Conservation (phyloP, 768 basidiomycete species). For the Gymnopilus junonius region DNA sequence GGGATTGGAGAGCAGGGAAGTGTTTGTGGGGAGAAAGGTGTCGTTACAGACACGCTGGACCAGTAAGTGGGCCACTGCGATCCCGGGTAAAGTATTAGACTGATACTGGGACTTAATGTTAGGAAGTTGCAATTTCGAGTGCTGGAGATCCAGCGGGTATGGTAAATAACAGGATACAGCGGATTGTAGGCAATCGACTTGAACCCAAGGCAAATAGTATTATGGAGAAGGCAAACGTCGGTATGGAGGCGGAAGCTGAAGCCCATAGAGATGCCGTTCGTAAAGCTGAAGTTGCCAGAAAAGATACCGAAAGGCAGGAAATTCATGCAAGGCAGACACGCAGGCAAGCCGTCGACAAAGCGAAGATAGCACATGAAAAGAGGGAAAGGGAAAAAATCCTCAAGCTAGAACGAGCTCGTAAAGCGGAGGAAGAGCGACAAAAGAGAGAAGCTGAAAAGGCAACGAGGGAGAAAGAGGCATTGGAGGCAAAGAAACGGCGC, state of each 20-base stretch:
- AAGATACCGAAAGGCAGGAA: background rate
- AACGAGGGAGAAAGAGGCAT: background rate
- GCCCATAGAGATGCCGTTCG: background rate
- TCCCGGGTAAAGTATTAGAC: background rate
- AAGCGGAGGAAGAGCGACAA: constrained; percentile 11
- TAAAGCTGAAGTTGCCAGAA: background rate
- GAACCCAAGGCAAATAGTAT: background rate
- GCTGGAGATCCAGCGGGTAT: background rate
- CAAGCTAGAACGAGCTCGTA: constrained; percentile 19
- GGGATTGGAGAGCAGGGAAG: constrained; percentile 37
- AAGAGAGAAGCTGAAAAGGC: constrained; percentile 6
- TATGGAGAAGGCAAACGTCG: background rate
- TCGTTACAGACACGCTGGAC: constrained; percentile 34
- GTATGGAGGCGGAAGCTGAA: background rate
- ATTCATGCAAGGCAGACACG: background rate
- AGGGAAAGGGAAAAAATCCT: background rate
- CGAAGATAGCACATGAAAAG: background rate
- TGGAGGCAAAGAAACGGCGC: constrained; percentile 9
- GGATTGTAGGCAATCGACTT: background rate
- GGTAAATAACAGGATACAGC: background rate
- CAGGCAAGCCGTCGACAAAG: background rate
- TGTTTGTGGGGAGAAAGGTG: constrained; percentile 41
- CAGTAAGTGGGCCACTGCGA: constrained; percentile 24
- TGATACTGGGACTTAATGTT: background rate
- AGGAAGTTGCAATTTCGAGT: background rate